phyloP scores from a whole-genome alignment of 176 grass and related monocot species.

The Bothriochloa decipiens region DNA sequence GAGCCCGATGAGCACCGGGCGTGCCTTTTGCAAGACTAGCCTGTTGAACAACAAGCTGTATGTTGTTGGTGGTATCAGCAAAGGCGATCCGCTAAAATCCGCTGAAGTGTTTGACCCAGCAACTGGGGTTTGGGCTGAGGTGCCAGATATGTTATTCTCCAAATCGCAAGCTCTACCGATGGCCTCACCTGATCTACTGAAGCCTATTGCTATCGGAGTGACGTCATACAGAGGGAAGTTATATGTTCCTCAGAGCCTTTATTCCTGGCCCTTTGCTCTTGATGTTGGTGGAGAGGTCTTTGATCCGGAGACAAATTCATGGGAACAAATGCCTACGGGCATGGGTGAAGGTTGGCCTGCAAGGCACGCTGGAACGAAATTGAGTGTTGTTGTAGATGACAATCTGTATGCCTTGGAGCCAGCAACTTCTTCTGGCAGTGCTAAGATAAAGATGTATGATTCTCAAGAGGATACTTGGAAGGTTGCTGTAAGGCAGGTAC shows the following conservation, averaged over 20 bases:
- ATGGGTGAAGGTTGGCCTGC: conserved; percentile 86
- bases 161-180: conserved; percentile 60
- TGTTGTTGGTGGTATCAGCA: conserved; percentile 75
- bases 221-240: conserved; percentile 67
- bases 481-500: conserved; percentile 52
- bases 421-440: conserved; percentile 52
- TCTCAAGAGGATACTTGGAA: conserved; percentile 75
- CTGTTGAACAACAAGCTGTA: conserved; percentile 82
- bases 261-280: conserved; percentile 79
- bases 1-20: conserved; percentile 59
- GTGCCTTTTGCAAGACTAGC: conserved; percentile 75
- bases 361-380: conserved; percentile 69
- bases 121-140: conserved; percentile 55
- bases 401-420: conserved; percentile 82
- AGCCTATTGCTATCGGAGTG: conserved; percentile 72
- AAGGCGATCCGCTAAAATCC: conserved; percentile 54
- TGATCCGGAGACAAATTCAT: conserved; percentile 61
- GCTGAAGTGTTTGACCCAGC: conserved; percentile 83
- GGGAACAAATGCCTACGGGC: conserved; percentile 75
- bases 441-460: conserved; percentile 82
- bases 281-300: conserved; percentile 82
- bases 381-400: conserved; percentile 63
- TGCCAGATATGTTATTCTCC: conserved; percentile 75
- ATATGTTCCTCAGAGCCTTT: conserved; percentile 80
- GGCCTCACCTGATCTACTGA: conserved; percentile 61